Evolutionary conservation across 2,329 filamentous ascomycete genomes (phyloP).

Genomic region (Venturia oleaginea): DNA sequence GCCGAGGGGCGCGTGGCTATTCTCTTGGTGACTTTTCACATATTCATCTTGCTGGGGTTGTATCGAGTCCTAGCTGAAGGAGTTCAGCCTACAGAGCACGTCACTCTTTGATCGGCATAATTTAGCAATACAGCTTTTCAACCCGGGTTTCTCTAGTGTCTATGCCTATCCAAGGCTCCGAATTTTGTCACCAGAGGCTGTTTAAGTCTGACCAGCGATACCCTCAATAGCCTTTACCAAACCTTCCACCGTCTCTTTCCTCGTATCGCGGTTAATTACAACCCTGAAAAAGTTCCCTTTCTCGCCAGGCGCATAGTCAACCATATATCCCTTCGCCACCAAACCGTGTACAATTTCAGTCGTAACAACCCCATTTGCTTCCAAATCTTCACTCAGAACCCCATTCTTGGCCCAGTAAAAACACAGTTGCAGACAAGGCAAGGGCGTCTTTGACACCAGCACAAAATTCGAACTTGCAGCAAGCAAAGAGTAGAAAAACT

Average conservation of each 20-base stretch:
- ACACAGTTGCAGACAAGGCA: slow-evolving; percentile 87
- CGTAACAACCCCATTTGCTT: slow-evolving; percentile 47
- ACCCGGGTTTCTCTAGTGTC: neutral
- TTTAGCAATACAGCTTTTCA: neutral
- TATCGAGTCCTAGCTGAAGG: too few relatives aligned
- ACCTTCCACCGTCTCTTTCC: slow-evolving; percentile 51
- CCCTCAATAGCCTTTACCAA: slow-evolving; percentile 51
- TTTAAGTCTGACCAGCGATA: slow-evolving; percentile 20
- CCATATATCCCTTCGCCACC: slow-evolving; percentile 56
- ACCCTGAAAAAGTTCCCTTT: slow-evolving; percentile 59
- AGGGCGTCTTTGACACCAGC: slow-evolving; percentile 65
- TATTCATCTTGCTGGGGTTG: too few relatives aligned
- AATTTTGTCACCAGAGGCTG: neutral
- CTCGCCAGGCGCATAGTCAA: slow-evolving; percentile 55
- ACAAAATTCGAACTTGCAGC: slow-evolving; percentile 50
- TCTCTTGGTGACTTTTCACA: slow-evolving; percentile 99
- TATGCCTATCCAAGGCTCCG: neutral
- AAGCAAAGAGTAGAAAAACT: slow-evolving; percentile 56
- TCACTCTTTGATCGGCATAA: neutral
- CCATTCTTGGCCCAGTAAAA: slow-evolving; percentile 72
- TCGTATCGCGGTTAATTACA: slow-evolving; percentile 56
- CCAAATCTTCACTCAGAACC: slow-evolving; percentile 34
- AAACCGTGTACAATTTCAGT: slow-evolving; percentile 45
- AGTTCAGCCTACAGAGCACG: too few relatives aligned
- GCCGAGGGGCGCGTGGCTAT: slow-evolving; percentile 57